A percentile compares a stretch with the other conserved stretches of the same genome.
phyloP scores from a whole-genome alignment of 2,329 filamentous ascomycete genomes.

The Thielaviopsis musarum region DNA sequence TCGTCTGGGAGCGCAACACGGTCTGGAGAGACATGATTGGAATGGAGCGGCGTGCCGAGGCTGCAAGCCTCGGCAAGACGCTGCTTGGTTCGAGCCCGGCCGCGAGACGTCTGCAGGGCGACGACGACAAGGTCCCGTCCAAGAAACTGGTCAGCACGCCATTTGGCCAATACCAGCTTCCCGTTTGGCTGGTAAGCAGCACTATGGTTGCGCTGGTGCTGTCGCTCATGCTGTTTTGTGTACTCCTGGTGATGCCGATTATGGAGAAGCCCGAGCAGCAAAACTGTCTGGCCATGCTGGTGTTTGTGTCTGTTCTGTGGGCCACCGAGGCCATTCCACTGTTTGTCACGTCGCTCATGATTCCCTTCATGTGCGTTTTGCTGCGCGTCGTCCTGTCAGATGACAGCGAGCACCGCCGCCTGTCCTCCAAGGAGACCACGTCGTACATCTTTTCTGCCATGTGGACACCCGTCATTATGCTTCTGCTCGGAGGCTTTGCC shows the following conservation, averaged over 20 bases:
- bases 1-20: constrained; percentile 97
- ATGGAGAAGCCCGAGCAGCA: constrained; percentile 82
- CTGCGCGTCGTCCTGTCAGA: constrained; percentile 71
- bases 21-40: constrained; percentile 99
- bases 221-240: constrained; percentile 56
- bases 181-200: constrained; percentile 67
- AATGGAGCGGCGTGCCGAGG: constrained; percentile 87
- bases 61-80: constrained; percentile 75
- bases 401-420: constrained; percentile 44
- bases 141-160: constrained; percentile 63
- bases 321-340: constrained; percentile 95
- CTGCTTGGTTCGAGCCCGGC: constrained; percentile 59
- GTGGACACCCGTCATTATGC: constrained; percentile 99
- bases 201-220: constrained; percentile 62
- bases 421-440: constrained; percentile 68
- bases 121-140: constrained; percentile 46
- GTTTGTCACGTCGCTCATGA: constrained; percentile 86
- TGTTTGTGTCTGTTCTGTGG: constrained; percentile 90
- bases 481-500: constrained; percentile 88
- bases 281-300: constrained; percentile 83
- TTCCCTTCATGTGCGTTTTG: constrained; percentile 83
- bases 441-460: constrained; percentile 80
- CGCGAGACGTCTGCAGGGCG: constrained; percentile 63
- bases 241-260: constrained; percentile 60
- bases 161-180: constrained; percentile 57